Conservation (phyloP, 1,284 basidiomycete species). For the Albatrellus sp. region DNA sequence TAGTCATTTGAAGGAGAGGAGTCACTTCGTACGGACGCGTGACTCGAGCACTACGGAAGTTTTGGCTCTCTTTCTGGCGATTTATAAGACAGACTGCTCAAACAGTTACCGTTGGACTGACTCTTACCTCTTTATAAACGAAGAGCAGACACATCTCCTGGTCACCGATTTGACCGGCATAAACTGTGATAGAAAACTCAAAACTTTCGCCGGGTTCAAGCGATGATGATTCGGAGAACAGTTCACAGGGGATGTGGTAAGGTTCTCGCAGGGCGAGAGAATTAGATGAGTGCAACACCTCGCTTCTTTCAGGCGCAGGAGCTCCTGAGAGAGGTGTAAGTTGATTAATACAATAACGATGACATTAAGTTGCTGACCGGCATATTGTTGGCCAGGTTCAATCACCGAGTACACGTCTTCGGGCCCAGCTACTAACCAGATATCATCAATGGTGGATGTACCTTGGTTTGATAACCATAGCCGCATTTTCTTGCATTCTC, state of each 20-base stretch:
- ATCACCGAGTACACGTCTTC: conserved; percentile 53
- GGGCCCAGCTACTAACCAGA: conserved; percentile 52
- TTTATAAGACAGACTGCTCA: neutral
- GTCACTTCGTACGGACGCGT: conserved; percentile 46
- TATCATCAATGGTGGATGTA: conserved; percentile 38
- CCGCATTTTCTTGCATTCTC: conserved; percentile 42
- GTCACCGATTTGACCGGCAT: conserved; percentile 33
- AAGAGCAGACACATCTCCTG: conserved; percentile 49
- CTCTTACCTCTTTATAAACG: conserved; percentile 55
- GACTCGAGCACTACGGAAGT: conserved; percentile 45
- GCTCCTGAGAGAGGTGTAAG: neutral
- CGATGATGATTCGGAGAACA: conserved; percentile 19
- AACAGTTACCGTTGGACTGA: neutral
- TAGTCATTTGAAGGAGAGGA: conserved; percentile 38
- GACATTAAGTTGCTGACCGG: conserved; percentile 7
- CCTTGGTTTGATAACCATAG: conserved; percentile 56
- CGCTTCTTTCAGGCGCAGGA: conserved; percentile 13
- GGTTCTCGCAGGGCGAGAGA: conserved; percentile 39
- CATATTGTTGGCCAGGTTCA: conserved; percentile 6
- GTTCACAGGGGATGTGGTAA: conserved; percentile 27
- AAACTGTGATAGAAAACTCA: conserved; percentile 38
- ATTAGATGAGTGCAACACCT: conserved; percentile 39
- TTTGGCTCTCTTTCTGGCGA: conserved; percentile 28
- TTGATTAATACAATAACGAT: neutral
- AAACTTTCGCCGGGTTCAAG: conserved; percentile 36